Evolutionary conservation across 2,329 filamentous ascomycete genomes (phyloP), one percentile per base, ranked within the genome.

Genomic region (Colletotrichum higginsianum): DNA sequence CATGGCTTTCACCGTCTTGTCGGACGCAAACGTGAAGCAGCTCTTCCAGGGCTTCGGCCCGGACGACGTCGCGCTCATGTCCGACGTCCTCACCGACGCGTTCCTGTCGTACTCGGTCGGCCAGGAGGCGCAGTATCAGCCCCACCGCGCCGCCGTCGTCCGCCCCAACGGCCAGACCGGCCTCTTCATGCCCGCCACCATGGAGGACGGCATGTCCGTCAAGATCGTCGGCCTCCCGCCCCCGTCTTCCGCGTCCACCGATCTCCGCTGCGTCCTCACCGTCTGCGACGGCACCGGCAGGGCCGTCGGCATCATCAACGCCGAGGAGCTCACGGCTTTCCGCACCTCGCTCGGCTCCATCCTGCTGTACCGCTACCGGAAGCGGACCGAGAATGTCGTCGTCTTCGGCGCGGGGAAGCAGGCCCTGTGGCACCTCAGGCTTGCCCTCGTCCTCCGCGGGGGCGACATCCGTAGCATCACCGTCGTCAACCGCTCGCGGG

Each of bases 241-340:
- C 15, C 67, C 76, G n/a, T 40, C 69, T 26, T 55, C 52, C 21
- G 38, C 69, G 23, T 56, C 74, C 13, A 63, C 58, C 61, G 72
- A 61, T 57, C 87, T 87, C 44, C 84, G 84, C 69, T 90, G 90
- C 65, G 87, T 73, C 13, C 67, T 73, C 23, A 71, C 71, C 30
- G 56, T 73, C 18, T 73, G 71, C 62, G 71, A 73, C 58, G 71
- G 67, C 40, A 66, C 67, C 21, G 71, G 71, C 13, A 82, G 84
- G n/a, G 88, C 90, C 0, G 86, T 88, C 21, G 92, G 88, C 1
- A 80, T 93, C 21, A 83, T 94, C 72, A 92, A 92, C 75, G 91
- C 91, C 0, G 89, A 89, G 69, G 91, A 92, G 75, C 82, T 93
- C 21, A 93, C 91, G 0, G 90, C 90, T 1, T 93, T 93, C 80